Percentiles rank a stretch among this genome's conserved stretches.
Evolutionary conservation across 2,329 filamentous ascomycete species (phyloP).

Genomic region (Exophiala sp.): DNA sequence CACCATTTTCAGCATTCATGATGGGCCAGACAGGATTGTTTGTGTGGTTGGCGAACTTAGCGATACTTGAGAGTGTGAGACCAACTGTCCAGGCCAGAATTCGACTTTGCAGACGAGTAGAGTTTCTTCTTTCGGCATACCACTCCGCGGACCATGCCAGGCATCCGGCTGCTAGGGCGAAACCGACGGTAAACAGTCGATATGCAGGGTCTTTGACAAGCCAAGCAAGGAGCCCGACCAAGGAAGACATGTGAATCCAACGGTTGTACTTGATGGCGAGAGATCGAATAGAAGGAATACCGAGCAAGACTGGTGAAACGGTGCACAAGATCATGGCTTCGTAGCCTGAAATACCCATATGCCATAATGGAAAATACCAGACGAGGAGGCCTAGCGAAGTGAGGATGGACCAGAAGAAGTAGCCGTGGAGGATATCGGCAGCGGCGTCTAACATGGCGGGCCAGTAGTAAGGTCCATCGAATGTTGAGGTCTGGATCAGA

Average conservation of each 20-base stretch:
- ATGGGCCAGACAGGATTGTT: constrained; percentile 98
- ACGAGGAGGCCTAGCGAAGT: constrained; percentile 85
- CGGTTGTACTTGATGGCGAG: constrained; percentile 67
- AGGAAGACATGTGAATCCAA: constrained; percentile 70
- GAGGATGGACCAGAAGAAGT: constrained; percentile 91
- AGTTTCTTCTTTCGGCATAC: constrained; percentile 71
- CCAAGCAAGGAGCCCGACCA: constrained; percentile 76
- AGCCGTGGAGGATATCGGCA: constrained; percentile 92
- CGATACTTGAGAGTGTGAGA: constrained; percentile 76
- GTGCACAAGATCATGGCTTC: constrained; percentile 85
- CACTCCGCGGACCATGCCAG: constrained; percentile 81
- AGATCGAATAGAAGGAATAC: constrained; percentile 64
- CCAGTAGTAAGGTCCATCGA: constrained; percentile 70
- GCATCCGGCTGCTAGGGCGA: constrained; percentile 75
- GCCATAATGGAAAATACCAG: constrained; percentile 98
- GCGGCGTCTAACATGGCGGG: constrained; percentile 71
- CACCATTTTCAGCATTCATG: constrained; percentile 84
- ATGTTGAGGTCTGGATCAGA: constrained; percentile 58
- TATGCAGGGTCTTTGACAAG: constrained; percentile 66
- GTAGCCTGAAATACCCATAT: constrained; percentile 98
- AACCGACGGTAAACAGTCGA: constrained; percentile 76
- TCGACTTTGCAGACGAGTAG: constrained; percentile 73
- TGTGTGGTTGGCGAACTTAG: constrained; percentile 89
- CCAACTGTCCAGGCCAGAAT: constrained; percentile 78
- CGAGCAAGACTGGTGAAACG: constrained; percentile 74